phyloP scores from a whole-genome alignment of 2,329 filamentous ascomycete genomes.

The Ophiocordyceps camponoti-leonardi region DNA sequence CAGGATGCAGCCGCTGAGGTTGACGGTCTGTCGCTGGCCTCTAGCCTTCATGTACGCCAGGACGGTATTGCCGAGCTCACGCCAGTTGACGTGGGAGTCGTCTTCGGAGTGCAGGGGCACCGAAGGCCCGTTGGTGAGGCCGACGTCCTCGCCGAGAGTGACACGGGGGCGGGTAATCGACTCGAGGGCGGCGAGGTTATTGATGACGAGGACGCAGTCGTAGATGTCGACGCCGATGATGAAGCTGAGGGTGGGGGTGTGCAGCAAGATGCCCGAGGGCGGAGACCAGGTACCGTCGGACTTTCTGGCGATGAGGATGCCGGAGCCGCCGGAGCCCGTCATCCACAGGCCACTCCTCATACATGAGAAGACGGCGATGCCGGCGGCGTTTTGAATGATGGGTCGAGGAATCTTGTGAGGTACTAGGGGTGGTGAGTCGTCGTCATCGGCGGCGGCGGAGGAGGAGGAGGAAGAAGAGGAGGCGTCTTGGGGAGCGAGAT shows the following conservation, averaged over 20 bases:
- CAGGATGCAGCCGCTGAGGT: slow-evolving; percentile 66
- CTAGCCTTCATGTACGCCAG: slow-evolving; percentile 73
- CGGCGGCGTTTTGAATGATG: slow-evolving; percentile 36
- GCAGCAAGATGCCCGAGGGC: slow-evolving; percentile 54
- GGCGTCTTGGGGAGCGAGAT: slow-evolving; percentile 18
- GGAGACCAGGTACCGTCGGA: slow-evolving; percentile 50
- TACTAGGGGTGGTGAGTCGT: background rate
- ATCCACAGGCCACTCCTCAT: background rate
- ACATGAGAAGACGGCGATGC: slow-evolving; percentile 37
- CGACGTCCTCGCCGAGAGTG: slow-evolving; percentile 54
- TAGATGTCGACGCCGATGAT: slow-evolving; percentile 59
- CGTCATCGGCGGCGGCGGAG: background rate
- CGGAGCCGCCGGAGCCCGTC: slow-evolving; percentile 33
- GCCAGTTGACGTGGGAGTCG: slow-evolving; percentile 20
- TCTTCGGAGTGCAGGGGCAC: slow-evolving; percentile 29
- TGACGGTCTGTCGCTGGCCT: slow-evolving; percentile 62
- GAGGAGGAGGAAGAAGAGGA: no score
- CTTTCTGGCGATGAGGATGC: slow-evolving; percentile 38
- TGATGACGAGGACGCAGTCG: slow-evolving; percentile 61
- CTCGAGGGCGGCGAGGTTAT: slow-evolving; percentile 46
- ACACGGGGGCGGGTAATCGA: slow-evolving; percentile 51
- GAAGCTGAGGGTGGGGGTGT: slow-evolving; percentile 54
- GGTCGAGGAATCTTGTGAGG: slow-evolving; percentile 17
- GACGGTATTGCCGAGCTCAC: slow-evolving; percentile 37
- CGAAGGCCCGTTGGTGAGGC: slow-evolving; percentile 40